Percentiles rank a stretch among this genome's conserved stretches.
phyloP scores from a whole-genome alignment of 371 early-diverging fungal species.

The Mucor plumbeus region DNA sequence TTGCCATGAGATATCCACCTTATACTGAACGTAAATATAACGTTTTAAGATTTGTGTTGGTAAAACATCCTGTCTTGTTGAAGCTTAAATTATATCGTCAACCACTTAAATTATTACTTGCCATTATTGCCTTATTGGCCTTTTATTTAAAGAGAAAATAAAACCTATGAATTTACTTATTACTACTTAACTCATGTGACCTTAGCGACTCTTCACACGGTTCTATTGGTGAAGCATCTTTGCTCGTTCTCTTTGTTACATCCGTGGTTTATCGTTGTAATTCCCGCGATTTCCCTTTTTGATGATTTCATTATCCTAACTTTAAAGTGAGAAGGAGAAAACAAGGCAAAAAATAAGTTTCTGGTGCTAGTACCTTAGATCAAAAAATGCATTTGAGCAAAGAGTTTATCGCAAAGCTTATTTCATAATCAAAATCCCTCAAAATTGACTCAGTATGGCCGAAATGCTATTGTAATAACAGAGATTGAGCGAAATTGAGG shows the following conservation, averaged over 20 bases:
- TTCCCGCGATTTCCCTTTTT: background rate
- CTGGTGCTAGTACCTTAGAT: background rate
- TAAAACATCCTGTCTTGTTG: constrained; percentile 41
- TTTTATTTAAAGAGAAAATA: constrained; percentile 16
- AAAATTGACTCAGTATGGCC: background rate
- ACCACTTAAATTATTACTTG: constrained; percentile 21
- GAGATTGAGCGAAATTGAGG: background rate
- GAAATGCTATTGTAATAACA: background rate
- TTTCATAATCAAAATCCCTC: background rate
- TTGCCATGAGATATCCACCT: constrained; percentile 67
- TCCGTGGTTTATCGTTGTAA: background rate
- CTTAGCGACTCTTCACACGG: constrained; percentile 26
- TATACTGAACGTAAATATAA: constrained; percentile 48
- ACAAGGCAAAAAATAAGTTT: background rate
- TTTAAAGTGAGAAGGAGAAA: background rate
- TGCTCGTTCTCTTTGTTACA: background rate
- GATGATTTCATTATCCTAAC: background rate
- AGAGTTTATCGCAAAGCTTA: background rate
- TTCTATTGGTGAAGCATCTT: constrained; percentile 18
- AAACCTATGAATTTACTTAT: background rate
- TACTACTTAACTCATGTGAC: constrained; percentile 20
- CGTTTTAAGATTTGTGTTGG: constrained; percentile 40
- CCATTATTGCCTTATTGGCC: constrained; percentile 11
- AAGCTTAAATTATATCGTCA: constrained; percentile 29
- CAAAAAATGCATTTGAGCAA: background rate